Conservation (phyloP, 148 eudicot species). For the Camellia japonica region DNA sequence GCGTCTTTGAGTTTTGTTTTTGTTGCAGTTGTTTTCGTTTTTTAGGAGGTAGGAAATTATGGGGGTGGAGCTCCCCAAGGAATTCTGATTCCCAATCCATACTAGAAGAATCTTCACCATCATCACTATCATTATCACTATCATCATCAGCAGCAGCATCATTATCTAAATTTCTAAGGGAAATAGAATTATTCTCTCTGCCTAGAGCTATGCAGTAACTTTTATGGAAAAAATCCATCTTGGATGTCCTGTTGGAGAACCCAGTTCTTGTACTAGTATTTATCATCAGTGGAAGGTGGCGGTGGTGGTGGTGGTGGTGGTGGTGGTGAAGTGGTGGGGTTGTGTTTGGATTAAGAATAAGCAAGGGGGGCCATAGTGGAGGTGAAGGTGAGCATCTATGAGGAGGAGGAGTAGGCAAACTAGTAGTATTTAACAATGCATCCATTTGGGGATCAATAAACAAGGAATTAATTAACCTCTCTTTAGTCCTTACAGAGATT, state of each 20-base stretch:
- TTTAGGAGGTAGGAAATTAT: constrained; percentile 23
- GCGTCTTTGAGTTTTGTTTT: constrained; percentile 35
- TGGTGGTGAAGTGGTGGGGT: constrained; percentile 10
- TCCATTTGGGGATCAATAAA: constrained; percentile 21
- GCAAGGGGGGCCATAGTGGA: background rate
- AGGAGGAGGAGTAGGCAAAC: constrained; percentile 7
- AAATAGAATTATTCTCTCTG: constrained; percentile 18
- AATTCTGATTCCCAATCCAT: constrained; percentile 72
- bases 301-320: constrained; percentile 2
- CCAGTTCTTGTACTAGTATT: constrained; percentile 20
- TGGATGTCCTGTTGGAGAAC: constrained; percentile 20
- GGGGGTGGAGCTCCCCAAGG: constrained; percentile 48
- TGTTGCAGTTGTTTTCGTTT: constrained; percentile 37
- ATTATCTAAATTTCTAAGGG: constrained; percentile 29
- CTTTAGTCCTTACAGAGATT: too few species aligned
- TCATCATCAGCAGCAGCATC: constrained; percentile 17
- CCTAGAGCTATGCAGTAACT: constrained; percentile 16
- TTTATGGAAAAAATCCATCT: constrained; percentile 27
- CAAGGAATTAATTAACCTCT: background rate
- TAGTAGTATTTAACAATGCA: constrained; percentile 19
- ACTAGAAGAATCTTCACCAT: constrained; percentile 21
- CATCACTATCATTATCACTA: constrained; percentile 15
- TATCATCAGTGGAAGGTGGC: background rate
- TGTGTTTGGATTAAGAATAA: constrained; percentile 15
- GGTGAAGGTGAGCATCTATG: constrained; percentile 30